A percentile compares a stretch with the other conserved stretches of the same genome.
Evolutionary conservation across 352 stramenopile genomes (phyloP).

Genomic region (Phytophthora vignae): DNA sequence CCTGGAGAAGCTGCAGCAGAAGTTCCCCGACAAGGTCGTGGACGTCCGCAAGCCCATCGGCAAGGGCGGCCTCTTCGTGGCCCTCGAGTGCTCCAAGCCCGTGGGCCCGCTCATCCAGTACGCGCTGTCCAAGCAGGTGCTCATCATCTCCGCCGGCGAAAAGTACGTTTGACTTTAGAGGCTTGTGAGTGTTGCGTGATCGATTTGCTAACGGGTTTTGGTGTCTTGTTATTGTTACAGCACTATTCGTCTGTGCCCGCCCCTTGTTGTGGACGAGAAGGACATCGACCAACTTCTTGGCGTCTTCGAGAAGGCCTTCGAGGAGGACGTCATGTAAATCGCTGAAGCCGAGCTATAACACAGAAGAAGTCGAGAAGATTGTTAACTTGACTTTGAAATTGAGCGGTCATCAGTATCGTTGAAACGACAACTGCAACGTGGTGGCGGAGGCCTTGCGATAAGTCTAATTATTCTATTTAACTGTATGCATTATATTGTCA

Average conservation of each 20-base stretch:
- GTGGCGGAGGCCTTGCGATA: too few relatives aligned
- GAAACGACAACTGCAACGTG: background rate
- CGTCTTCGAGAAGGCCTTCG: constrained; percentile 71
- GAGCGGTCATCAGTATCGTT: constrained; percentile 13
- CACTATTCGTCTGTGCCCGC: constrained; percentile 83
- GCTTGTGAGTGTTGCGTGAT: background rate
- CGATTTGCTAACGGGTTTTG: background rate
- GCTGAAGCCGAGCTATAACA: constrained; percentile 8
- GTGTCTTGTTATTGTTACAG: constrained; percentile 34
- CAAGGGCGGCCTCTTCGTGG: constrained; percentile 80
- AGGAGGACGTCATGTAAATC: constrained; percentile 62
- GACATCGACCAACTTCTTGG: constrained; percentile 80
- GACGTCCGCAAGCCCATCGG: constrained; percentile 74
- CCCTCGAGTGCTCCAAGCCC: constrained; percentile 77
- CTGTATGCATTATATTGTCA: constrained; percentile 17
- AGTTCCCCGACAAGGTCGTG: constrained; percentile 76
- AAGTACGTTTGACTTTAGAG: constrained; percentile 56
- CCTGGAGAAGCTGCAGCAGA: constrained; percentile 70
- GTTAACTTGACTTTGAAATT: constrained; percentile 22
- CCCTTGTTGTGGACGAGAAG: constrained; percentile 82
- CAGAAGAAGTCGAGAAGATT: constrained; percentile 13
- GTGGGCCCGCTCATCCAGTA: constrained; percentile 73
- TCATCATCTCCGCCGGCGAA: constrained; percentile 86
- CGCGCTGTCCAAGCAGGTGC: constrained; percentile 74
- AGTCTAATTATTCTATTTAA: constrained; percentile 11